Evolutionary conservation across 2,329 filamentous ascomycete species (phyloP).

Genomic region (Corniculantispora saksenae): DNA sequence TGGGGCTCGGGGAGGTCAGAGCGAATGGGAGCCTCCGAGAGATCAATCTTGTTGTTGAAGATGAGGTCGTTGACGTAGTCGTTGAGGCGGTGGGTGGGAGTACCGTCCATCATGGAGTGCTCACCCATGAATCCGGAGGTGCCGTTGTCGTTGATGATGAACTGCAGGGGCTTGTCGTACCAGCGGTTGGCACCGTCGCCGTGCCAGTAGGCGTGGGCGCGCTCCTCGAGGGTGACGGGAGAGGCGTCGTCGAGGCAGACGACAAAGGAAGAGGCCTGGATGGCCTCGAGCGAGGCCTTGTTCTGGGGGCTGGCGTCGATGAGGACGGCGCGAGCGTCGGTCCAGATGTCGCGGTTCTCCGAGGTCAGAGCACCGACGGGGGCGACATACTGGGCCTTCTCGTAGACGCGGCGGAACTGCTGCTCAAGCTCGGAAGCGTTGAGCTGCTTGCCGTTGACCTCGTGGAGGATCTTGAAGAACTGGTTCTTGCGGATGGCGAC

Average conservation of each 20-base stretch:
- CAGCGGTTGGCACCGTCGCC: slow-evolving; percentile 93
- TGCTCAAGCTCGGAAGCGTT: slow-evolving; percentile 87
- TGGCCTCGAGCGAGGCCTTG: slow-evolving; percentile 71
- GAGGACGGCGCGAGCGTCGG: slow-evolving; percentile 76
- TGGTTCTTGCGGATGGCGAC: slow-evolving; percentile 92
- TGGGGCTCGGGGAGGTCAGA: slow-evolving; percentile 82
- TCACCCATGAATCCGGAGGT: slow-evolving; percentile 97
- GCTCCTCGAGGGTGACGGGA: slow-evolving; percentile 92
- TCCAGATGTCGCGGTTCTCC: slow-evolving; percentile 92
- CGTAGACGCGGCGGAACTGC: slow-evolving; percentile 84
- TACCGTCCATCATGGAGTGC: slow-evolving; percentile 99
- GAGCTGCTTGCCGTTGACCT: slow-evolving; percentile 80
- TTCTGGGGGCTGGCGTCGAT: slow-evolving; percentile 78
- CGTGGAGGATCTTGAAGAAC: slow-evolving; percentile 88
- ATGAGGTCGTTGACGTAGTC: slow-evolving; percentile 92
- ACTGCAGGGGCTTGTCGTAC: slow-evolving; percentile 98
- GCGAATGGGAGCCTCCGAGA: slow-evolving; percentile 75
- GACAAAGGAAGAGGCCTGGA: slow-evolving; percentile 87
- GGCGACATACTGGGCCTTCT: slow-evolving; percentile 69
- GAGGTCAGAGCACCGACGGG: slow-evolving; percentile 83
- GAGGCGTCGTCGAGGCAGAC: slow-evolving; percentile 90
- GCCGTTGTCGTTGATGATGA: slow-evolving; percentile 97
- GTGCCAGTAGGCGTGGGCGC: slow-evolving; percentile 96
- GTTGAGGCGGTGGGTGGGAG: slow-evolving; percentile 93
- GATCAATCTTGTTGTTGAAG: slow-evolving; percentile 91